Evolutionary conservation across 306 rosid species (phyloP), one percentile per base, ranked within the genome.

Genomic region (Mimosa bimucronata): DNA sequence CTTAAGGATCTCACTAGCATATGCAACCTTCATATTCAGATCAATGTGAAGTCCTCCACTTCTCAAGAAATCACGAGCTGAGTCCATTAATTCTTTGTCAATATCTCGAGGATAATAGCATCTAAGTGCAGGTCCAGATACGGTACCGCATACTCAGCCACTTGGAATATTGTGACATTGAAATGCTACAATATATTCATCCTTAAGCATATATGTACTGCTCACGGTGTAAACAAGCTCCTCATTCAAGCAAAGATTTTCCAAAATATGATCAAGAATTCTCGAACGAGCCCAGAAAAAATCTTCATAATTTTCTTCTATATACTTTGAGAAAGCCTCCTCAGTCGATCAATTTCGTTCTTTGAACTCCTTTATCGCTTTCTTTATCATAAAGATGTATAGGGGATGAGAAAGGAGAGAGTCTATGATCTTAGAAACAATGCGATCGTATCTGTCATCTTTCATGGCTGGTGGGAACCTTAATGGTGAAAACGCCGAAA

Each of bases 91-190:
- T 71, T 93, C 94, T 77, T 82, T 83, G 76, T 91, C 98, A 80
- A 93, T 81, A 45, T 91, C 80, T 37, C 89, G 91, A 9, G 97
- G 91, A 37, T 94, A 91, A 77, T 89, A 93, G 79, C 94, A 91
- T 62, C 85, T 81, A 73, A 93, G 89, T 29, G 88, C 82, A 41
- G 98, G 97, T 64, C 94, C 92, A 64, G 94, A 91, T 76, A 86
- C 91, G 76, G 90, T 87, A 71, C 98, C 98, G 45, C 79, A 88
- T 41, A 86, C 92, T 69, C n/a, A n/a, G n/a, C n/a, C n/a, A n/a
- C n/a, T n/a, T n/a, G n/a, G n/a, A n/a, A n/a, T n/a, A n/a, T n/a
- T n/a, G n/a, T n/a, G n/a, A n/a, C n/a, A n/a, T n/a, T n/a, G n/a
- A n/a, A n/a, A n/a, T n/a, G n/a, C n/a, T n/a, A n/a, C n/a, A n/a